Conservation (phyloP, 129 eudicot species). For the Apium graveolens region DNA sequence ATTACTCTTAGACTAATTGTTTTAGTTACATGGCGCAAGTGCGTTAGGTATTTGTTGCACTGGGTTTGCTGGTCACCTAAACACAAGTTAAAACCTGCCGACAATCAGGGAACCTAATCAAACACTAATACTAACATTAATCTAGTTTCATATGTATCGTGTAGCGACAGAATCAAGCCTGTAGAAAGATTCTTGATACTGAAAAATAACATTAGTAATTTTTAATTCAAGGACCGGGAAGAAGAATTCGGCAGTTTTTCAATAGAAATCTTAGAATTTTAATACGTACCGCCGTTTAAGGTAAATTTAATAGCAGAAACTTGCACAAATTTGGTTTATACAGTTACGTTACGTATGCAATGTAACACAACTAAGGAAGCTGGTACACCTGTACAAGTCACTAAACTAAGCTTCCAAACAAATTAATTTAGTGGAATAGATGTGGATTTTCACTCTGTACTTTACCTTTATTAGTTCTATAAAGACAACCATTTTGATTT, state of each 20-base stretch:
- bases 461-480: background rate
- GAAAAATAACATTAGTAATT: too few relatives aligned
- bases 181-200: too few relatives aligned
- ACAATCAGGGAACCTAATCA: background rate
- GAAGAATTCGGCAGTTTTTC: too few relatives aligned
- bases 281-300: too few relatives aligned
- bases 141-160: too few relatives aligned
- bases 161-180: too few relatives aligned
- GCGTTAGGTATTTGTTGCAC: background rate
- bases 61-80: background rate
- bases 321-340: too few relatives aligned
- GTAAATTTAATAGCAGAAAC: too few relatives aligned
- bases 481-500: background rate
- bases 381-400: background rate
- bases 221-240: too few relatives aligned
- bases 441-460: constrained; percentile 16
- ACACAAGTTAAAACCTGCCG: background rate
- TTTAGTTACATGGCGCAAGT: background rate
- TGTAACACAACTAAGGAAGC: background rate
- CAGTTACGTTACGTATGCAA: too few relatives aligned
- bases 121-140: background rate
- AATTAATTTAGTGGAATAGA: constrained; percentile 16
- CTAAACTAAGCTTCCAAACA: background rate
- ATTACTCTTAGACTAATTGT: background rate
- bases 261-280: too few relatives aligned